Conservation (phyloP, 2,329 filamentous ascomycete genomes). For the Exserohilum rostratum region DNA sequence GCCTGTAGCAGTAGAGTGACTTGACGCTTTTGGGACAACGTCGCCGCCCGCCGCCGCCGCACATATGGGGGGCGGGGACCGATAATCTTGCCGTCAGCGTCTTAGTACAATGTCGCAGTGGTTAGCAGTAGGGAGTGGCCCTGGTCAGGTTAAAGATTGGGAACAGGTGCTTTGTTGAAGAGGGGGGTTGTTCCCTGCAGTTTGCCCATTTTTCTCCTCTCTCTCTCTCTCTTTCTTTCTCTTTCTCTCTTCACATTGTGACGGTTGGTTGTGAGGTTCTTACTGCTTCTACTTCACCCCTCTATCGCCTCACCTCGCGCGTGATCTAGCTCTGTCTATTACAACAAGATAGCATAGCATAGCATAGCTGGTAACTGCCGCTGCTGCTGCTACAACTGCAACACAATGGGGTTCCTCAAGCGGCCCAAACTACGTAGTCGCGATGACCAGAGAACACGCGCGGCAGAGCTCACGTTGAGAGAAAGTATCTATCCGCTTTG, state of each 20-base stretch:
- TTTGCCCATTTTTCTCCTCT: neutral
- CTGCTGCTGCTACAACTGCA: neutral
- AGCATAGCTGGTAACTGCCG: too few species aligned
- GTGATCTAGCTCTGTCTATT: too few species aligned
- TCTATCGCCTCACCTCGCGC: too few species aligned
- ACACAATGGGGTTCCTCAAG: conserved; percentile 41
- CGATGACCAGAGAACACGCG: conserved; percentile 56
- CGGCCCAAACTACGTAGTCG: conserved; percentile 37
- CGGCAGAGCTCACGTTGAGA: conserved; percentile 68
- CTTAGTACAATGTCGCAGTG: too few species aligned
- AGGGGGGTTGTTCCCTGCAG: conserved; percentile 1
- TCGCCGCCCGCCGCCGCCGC: too few species aligned
- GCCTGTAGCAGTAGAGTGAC: conserved; percentile 16
- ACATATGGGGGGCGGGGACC: conserved; percentile 18
- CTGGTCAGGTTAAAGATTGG: too few species aligned
- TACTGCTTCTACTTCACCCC: neutral
- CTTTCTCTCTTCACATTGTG: neutral
- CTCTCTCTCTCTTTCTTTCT: neutral
- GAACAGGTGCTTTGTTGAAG: too few species aligned
- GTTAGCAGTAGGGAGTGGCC: too few species aligned
- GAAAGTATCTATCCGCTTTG: conserved; percentile 70
- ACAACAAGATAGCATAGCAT: too few species aligned
- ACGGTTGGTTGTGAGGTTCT: too few species aligned
- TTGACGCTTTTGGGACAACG: too few species aligned
- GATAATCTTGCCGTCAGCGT: conserved; percentile 2